Evolutionary conservation across 306 rosid genomes (phyloP), one percentile per base, ranked within the genome.

Genomic region (Luffa aegyptiaca): DNA sequence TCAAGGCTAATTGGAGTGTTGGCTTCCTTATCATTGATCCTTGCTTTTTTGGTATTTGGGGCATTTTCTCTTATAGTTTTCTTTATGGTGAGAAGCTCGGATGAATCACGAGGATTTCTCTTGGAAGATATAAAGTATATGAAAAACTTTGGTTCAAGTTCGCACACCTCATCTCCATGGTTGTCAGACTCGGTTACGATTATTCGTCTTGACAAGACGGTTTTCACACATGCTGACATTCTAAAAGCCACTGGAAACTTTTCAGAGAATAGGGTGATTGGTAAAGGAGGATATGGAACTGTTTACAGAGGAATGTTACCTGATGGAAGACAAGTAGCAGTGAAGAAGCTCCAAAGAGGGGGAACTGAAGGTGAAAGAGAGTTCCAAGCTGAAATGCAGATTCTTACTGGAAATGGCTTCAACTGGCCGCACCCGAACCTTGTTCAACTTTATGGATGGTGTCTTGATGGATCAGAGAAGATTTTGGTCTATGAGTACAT

Each of bases 391-490:
- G 98, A 96, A 84, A 96, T 96, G 99, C 89, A 93, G 55, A 97
- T 93, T 75, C 89, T 96, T 11, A 84, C 92, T 53, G 96, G 97
- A 2, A 92, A 86, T 78, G 89, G 92, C 0, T 88, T 92, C 70
- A 91, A 92, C 33, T 93, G 97, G 98, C 98, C 97, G 41, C 99
- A 96, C 68, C 97, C 96, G 18, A 96, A 96, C 73, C 94, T 96
- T 3, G 99, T 96, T n/a, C 90, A 97, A 17, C 98, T 96, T 82
- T 85, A 91, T 5, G 98, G 98, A 0, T 96, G 98, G 98, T 91
- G 99, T 52, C 82, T 91, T 8, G 86, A 90, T 59, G 93, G 90
- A 42, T 85, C 90, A 8, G 89, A 92, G 61, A 93, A 90, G 82
- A 88, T 90, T 59, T 82, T 96, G 4, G 87, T 96, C 10, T 93